phyloP scores from a whole-genome alignment of 805 yeast genomes.

The Metschnikowia noctiluminum region DNA sequence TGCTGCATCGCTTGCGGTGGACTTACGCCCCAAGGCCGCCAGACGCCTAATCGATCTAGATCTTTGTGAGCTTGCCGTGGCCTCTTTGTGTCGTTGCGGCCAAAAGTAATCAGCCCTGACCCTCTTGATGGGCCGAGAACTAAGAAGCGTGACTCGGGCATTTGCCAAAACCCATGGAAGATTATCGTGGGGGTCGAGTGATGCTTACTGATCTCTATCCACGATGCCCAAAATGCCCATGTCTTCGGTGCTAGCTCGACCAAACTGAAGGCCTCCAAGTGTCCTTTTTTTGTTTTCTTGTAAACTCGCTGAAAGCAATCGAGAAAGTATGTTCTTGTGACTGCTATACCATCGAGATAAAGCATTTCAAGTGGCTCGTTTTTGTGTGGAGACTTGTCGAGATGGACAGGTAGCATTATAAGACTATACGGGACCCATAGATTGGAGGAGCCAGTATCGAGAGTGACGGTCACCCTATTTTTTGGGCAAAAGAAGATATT shows the following conservation, averaged over 20 bases:
- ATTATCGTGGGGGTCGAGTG: constrained; percentile 30
- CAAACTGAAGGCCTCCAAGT: too few species aligned
- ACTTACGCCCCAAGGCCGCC: too few species aligned
- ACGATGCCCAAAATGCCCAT: constrained; percentile 12
- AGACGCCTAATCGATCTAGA: background rate
- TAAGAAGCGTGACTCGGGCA: constrained; percentile 56
- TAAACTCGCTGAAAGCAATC: constrained; percentile 10
- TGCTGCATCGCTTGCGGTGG: too few species aligned
- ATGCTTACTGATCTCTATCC: constrained; percentile 4
- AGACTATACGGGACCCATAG: constrained; percentile 29
- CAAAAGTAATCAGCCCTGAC: constrained; percentile 36
- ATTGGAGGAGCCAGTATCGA: constrained; percentile 44
- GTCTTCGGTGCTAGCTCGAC: background rate
- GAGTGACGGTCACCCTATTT: constrained; percentile 25
- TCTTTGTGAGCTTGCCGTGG: constrained; percentile 15
- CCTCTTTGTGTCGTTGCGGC: constrained; percentile 43
- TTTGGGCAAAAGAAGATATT: constrained; percentile 11
- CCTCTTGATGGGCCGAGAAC: constrained; percentile 44
- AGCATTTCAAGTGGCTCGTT: constrained; percentile 1
- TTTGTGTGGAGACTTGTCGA: background rate
- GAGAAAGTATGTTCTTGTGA: constrained; percentile 6
- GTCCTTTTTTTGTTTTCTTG: too few species aligned
- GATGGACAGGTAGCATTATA: background rate
- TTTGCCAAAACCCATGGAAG: constrained; percentile 59
- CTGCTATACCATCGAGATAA: constrained; percentile 7